Conservation (phyloP, 1,284 basidiomycete genomes). For the Austropuccinia psidii region DNA sequence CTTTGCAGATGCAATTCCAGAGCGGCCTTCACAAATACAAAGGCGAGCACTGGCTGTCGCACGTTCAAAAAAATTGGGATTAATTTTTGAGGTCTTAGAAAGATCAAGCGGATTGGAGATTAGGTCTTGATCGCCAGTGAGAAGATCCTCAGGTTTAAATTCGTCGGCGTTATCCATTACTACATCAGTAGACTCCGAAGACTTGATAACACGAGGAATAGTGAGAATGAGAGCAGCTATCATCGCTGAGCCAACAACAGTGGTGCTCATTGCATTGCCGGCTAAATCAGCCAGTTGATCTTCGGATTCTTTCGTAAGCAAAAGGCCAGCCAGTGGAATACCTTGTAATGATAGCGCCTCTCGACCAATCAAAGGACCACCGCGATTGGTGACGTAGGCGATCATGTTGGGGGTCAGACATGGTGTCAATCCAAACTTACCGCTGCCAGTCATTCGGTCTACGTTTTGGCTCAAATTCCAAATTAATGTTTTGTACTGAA, state of each 20-base stretch:
- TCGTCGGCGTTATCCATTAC: slow-evolving; percentile 52
- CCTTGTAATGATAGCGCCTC: slow-evolving; percentile 91
- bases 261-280: slow-evolving; percentile 87
- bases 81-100: slow-evolving; percentile 54
- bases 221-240: slow-evolving; percentile 68
- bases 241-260: slow-evolving; percentile 85
- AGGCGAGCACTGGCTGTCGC: slow-evolving; percentile 68
- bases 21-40: slow-evolving; percentile 80
- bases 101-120: slow-evolving; percentile 61
- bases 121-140: slow-evolving; percentile 66
- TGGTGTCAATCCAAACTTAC: slow-evolving; percentile 72
- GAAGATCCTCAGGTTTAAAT: slow-evolving; percentile 51
- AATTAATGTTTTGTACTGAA: slow-evolving; percentile 81
- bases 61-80: slow-evolving; percentile 58
- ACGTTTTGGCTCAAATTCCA: slow-evolving; percentile 99
- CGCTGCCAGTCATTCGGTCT: slow-evolving; percentile 66
- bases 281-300: slow-evolving; percentile 90
- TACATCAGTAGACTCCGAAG: slow-evolving; percentile 49
- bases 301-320: slow-evolving; percentile 84
- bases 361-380: slow-evolving; percentile 88
- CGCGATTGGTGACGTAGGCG: slow-evolving; percentile 87
- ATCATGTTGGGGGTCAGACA: slow-evolving; percentile 95
- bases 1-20: slow-evolving; percentile 63
- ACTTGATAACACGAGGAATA: slow-evolving; percentile 57
- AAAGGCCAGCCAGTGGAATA: slow-evolving; percentile 78